Conservation (phyloP, 805 yeast species). For the Millerago galiae region DNA sequence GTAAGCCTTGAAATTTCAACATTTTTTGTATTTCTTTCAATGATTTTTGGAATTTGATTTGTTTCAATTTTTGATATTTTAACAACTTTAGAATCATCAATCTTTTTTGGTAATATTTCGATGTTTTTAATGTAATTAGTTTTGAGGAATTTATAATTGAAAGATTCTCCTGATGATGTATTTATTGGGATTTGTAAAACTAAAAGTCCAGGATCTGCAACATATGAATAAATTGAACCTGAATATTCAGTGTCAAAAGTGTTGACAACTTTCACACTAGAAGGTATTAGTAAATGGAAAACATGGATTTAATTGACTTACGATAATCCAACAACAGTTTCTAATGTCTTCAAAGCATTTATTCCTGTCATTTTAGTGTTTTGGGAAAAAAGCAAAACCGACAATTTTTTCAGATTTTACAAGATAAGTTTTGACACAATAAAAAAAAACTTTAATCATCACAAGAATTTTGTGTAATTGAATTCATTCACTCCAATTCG, state of each 20-base stretch:
- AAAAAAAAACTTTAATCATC: no score
- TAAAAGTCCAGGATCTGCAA: conserved; percentile 33
- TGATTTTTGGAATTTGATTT: conserved; percentile 10
- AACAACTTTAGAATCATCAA: conserved; percentile 15
- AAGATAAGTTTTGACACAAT: no score
- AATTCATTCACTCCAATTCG: no score
- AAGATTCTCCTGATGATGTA: conserved; percentile 9
- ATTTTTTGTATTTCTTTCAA: conserved; percentile 15
- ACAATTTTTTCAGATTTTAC: background rate
- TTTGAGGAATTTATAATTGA: conserved; percentile 45
- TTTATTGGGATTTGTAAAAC: conserved; percentile 22
- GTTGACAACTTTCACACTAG: conserved; percentile 54
- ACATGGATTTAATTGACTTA: conserved; percentile 1
- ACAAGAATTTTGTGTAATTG: no score
- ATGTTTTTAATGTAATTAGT: conserved; percentile 51
- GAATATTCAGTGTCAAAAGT: conserved; percentile 46
- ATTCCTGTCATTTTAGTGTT: conserved; percentile 3
- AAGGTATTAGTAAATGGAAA: conserved; percentile 3
- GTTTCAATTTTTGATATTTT: conserved; percentile 13
- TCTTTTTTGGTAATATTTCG: conserved; percentile 37
- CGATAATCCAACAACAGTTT: conserved; percentile 11
- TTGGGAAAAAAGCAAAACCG: background rate
- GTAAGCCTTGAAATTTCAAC: conserved; percentile 20
- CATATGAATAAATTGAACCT: conserved; percentile 63
- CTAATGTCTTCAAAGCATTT: conserved; percentile 6